Conservation (phyloP, 129 eudicot genomes). For the Rutidosis leptorrhynchoides region DNA sequence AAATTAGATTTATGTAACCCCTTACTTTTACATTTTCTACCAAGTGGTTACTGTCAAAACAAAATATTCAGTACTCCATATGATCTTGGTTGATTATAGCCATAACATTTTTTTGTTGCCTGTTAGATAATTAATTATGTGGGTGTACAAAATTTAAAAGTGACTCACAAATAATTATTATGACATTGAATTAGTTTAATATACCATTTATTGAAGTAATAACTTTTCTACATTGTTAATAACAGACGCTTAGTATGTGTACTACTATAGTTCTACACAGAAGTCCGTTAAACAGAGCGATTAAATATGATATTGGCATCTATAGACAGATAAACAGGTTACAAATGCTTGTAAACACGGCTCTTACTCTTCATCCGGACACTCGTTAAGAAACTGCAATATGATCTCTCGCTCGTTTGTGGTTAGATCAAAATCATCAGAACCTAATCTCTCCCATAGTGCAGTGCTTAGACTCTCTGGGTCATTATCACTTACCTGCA, state of each 20-base stretch:
- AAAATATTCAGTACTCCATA: not conserved
- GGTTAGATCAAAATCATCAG: conserved; percentile 70
- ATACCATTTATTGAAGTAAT: not conserved
- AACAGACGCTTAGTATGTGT: not conserved
- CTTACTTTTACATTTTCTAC: not conserved
- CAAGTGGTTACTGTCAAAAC: not conserved
- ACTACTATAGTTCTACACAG: not conserved
- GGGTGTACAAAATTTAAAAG: not conserved
- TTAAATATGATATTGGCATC: not conserved
- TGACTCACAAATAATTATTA: not conserved
- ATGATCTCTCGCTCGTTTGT: conserved; percentile 49
- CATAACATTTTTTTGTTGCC: not conserved
- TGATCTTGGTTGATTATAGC: too few relatives aligned
- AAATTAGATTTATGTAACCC: not conserved
- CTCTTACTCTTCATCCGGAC: conserved; percentile 37
- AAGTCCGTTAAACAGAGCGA: not conserved
- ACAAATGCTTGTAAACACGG: not conserved
- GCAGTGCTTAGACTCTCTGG: conserved; percentile 53
- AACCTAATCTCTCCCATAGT: conserved; percentile 52
- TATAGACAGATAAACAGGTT: conserved; percentile 18
- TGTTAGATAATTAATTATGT: not conserved
- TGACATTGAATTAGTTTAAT: not conserved
- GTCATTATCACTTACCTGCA: conserved; percentile 61
- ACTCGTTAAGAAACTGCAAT: conserved; percentile 57
- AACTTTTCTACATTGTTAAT: not conserved